Conservation (phyloP, 179 eudicot species). For the Silene noctiflora region DNA sequence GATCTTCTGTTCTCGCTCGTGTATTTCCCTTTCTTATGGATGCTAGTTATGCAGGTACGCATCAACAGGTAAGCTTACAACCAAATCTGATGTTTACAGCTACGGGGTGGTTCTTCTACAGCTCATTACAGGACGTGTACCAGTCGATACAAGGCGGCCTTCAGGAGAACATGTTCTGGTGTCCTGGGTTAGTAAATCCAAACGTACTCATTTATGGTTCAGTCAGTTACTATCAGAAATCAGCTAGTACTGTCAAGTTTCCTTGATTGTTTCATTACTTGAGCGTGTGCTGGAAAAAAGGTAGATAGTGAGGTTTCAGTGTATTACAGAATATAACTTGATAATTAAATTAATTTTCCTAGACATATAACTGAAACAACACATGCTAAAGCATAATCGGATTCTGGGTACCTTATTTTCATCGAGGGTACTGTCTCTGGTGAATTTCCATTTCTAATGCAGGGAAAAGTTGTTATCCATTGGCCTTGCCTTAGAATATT, state of each 20-base stretch:
- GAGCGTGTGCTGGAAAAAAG: neutral
- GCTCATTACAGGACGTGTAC: constrained; percentile 85
- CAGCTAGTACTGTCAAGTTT: constrained; percentile 8
- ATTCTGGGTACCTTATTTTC: neutral
- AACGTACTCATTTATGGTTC: constrained; percentile 2
- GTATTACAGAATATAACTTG: neutral
- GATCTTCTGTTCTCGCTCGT: constrained; percentile 13
- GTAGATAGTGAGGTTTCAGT: neutral
- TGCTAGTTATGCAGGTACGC: constrained; percentile 58
- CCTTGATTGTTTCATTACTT: neutral
- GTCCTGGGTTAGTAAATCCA: constrained; percentile 64
- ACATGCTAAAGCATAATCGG: neutral
- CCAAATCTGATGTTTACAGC: constrained; percentile 96
- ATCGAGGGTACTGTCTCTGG: neutral
- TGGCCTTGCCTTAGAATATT: neutral
- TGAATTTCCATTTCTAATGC: neutral
- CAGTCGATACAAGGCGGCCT: constrained; percentile 74
- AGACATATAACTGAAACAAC: neutral
- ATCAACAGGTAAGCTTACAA: constrained; percentile 87
- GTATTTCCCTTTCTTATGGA: constrained; percentile 19
- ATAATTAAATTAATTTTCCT: neutral
- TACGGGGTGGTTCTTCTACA: constrained; percentile 94
- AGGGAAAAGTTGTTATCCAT: neutral
- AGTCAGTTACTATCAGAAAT: constrained; percentile 10
- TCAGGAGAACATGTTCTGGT: constrained; percentile 92